Percentiles rank a stretch among this genome's conserved stretches.
phyloP scores from a whole-genome alignment of 2,329 filamentous ascomycete species.

The Ceratocystis cubensis region DNA sequence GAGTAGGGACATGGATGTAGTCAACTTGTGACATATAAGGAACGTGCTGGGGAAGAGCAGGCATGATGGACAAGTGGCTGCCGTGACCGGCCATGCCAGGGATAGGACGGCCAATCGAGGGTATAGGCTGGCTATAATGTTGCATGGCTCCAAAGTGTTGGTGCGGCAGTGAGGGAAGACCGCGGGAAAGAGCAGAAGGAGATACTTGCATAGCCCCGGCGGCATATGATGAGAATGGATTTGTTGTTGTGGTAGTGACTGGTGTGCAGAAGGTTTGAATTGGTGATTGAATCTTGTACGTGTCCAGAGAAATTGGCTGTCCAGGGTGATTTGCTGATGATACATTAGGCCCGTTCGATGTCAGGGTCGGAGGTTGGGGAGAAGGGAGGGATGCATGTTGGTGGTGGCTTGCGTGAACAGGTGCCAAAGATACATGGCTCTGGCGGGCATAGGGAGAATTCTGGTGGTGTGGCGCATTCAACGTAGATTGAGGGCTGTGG shows the following conservation, averaged over 20 bases:
- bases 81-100: conserved; percentile 66
- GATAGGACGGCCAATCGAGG: conserved; percentile 42
- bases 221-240: conserved; percentile 13
- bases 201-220: neutral
- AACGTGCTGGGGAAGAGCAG: conserved; percentile 34
- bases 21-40: conserved; percentile 36
- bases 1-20: conserved; percentile 34
- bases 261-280: conserved; percentile 19
- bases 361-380: conserved; percentile 17
- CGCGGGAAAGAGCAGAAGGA: neutral
- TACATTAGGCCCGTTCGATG: conserved; percentile 22
- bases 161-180: conserved; percentile 8
- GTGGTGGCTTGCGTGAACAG: conserved; percentile 5
- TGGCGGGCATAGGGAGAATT: conserved; percentile 8
- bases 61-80: conserved; percentile 58
- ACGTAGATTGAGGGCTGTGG: neutral
- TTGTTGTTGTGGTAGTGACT: conserved; percentile 1
- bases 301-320: conserved; percentile 11
- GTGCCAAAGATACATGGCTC: conserved; percentile 21
- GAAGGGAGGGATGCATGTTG: conserved; percentile 4
- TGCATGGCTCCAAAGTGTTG: neutral
- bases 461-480: conserved; percentile 49
- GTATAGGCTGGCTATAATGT: conserved; percentile 2
- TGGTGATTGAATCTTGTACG: conserved; percentile 20
- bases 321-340: neutral